phyloP scores from a whole-genome alignment of 768 basidiomycete genomes.

The Collybia sordida region DNA sequence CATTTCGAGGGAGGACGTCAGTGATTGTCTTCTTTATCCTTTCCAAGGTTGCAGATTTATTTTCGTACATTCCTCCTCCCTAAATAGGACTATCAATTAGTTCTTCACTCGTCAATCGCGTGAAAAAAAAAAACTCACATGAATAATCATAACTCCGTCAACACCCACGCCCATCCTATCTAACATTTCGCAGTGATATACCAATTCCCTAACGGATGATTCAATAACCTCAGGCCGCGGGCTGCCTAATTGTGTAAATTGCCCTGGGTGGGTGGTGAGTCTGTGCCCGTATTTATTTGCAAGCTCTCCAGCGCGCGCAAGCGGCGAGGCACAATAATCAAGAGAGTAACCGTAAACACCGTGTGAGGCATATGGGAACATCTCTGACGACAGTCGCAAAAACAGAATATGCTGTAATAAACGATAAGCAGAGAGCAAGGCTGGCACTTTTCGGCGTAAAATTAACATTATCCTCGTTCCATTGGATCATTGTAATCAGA shows the following conservation, averaged over 20 bases:
- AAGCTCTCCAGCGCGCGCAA: constrained; percentile 59
- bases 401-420: constrained; percentile 67
- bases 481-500: constrained; percentile 72
- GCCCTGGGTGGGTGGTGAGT: constrained; percentile 87
- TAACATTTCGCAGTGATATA: constrained; percentile 88
- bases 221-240: constrained; percentile 74
- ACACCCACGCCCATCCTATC: constrained; percentile 77
- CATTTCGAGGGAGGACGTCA: constrained; percentile 54
- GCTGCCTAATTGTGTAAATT: constrained; percentile 81
- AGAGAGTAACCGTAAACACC: constrained; percentile 77
- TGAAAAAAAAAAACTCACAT: constrained; percentile 40
- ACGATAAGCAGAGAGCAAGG: neutral
- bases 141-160: constrained; percentile 90
- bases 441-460: neutral
- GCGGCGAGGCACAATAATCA: constrained; percentile 61
- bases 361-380: constrained; percentile 94
- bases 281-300: constrained; percentile 74
- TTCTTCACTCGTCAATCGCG: neutral
- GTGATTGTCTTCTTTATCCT: constrained; percentile 74
- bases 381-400: constrained; percentile 84
- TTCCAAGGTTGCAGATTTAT: constrained; percentile 68
- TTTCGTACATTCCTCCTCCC: constrained; percentile 82
- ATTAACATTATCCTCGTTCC: constrained; percentile 84
- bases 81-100: constrained; percentile 22
- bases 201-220: constrained; percentile 76